phyloP scores from a whole-genome alignment of 169 alveolate genomes.

The Eimeria acervulina region DNA sequence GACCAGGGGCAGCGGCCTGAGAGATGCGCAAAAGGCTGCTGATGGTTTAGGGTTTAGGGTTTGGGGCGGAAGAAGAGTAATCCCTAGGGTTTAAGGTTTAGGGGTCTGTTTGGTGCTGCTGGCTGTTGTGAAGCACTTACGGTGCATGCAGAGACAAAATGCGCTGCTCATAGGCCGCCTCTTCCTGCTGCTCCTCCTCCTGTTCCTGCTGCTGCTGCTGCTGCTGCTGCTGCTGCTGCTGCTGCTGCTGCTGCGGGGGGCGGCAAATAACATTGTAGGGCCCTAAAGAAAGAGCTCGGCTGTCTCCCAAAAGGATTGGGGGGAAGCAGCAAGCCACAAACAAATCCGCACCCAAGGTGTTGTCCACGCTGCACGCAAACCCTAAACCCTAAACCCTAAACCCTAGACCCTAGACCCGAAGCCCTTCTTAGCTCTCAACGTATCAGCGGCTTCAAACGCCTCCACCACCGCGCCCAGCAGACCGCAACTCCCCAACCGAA shows the following conservation, averaged over 20 bases:
- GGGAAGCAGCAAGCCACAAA: conserved; percentile 4
- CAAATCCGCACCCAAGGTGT: conserved; percentile 24
- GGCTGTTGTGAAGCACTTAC: background rate
- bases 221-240: conserved; percentile 42
- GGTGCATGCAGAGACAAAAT: background rate
- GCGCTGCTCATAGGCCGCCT: background rate
- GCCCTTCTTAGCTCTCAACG: background rate
- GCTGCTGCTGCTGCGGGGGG: conserved; percentile 1
- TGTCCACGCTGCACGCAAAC: conserved; percentile 38
- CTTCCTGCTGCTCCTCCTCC: conserved; percentile 10
- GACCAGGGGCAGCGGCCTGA: background rate
- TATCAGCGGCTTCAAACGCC: background rate
- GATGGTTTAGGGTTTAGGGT: conserved; percentile 29
- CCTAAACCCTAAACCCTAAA: background rate
- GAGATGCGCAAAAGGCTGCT: background rate
- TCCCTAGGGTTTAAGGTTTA: background rate
- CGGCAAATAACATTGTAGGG: background rate
- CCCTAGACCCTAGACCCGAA: background rate
- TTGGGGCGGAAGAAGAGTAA: background rate
- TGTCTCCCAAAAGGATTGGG: background rate
- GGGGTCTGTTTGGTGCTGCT: background rate
- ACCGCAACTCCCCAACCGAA: background rate
- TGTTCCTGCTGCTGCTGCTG: conserved; percentile 27
- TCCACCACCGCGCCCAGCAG: background rate
- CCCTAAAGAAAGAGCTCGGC: conserved; percentile 1